Evolutionary conservation across 2,329 filamentous ascomycete species (phyloP).

Genomic region (Byssoonygena ceratinophila): DNA sequence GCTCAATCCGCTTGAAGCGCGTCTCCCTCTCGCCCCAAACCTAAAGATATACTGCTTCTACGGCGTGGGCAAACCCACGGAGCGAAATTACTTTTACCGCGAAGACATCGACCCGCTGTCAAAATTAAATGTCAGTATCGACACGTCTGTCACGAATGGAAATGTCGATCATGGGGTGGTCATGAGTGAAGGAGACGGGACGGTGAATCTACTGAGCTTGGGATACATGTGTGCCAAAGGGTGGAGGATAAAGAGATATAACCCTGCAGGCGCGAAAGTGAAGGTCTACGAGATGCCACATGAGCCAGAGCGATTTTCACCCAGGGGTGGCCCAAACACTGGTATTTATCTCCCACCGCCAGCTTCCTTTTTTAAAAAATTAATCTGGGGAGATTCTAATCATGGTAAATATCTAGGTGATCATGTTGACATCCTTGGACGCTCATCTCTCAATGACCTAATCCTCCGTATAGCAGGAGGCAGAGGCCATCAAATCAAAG

Average conservation of each 20-base stretch:
- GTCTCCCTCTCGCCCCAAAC: slow-evolving; percentile 74
- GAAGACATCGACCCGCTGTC: slow-evolving; percentile 55
- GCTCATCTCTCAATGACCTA: slow-evolving; percentile 80
- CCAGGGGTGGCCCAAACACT: slow-evolving; percentile 58
- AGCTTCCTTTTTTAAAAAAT: background rate
- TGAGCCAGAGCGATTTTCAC: slow-evolving; percentile 84
- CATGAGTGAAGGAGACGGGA: slow-evolving; percentile 91
- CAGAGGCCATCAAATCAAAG: slow-evolving; percentile 64
- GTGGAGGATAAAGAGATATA: slow-evolving; percentile 89
- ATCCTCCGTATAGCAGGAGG: slow-evolving; percentile 79
- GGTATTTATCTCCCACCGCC: slow-evolving; percentile 31
- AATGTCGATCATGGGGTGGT: slow-evolving; percentile 74
- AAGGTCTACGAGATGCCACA: slow-evolving; percentile 93
- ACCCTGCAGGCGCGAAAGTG: slow-evolving; percentile 70
- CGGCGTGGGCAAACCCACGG: slow-evolving; percentile 82
- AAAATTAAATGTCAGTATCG: slow-evolving; percentile 44
- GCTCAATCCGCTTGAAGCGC: slow-evolving; percentile 90
- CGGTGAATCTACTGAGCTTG: slow-evolving; percentile 79
- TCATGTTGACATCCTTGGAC: slow-evolving; percentile 89
- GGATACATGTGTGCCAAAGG: slow-evolving; percentile 97
- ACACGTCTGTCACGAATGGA: slow-evolving; percentile 40
- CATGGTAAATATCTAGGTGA: slow-evolving; percentile 55
- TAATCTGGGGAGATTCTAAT: background rate
- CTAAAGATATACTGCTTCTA: slow-evolving; percentile 98
- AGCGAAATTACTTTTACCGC: slow-evolving; percentile 85